Evolutionary conservation across 306 rosid species (phyloP).

Genomic region (Quercus gilva): DNA sequence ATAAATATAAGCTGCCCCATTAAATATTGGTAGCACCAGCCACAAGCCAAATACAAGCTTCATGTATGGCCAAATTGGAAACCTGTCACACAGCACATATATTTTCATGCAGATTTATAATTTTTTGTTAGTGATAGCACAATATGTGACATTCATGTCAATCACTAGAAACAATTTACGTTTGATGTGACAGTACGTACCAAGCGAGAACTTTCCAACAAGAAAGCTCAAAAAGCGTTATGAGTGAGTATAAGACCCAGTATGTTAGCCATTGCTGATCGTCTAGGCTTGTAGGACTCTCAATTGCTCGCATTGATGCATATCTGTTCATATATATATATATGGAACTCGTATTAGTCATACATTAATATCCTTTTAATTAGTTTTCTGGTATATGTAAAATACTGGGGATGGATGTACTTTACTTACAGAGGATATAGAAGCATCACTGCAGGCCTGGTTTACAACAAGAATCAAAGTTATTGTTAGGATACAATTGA

Average conservation of each 20-base stretch:
- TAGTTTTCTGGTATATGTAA: neutral
- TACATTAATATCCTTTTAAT: neutral
- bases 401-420: neutral
- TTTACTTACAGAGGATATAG: slow-evolving; percentile 83
- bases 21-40: slow-evolving; percentile 86
- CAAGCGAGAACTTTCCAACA: slow-evolving; percentile 61
- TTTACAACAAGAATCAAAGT: slow-evolving; percentile 11
- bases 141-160: too few species aligned
- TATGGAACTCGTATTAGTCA: neutral
- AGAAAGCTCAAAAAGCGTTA: slow-evolving; percentile 77
- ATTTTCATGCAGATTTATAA: neutral
- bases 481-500: slow-evolving; percentile 4
- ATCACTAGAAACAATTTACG: neutral
- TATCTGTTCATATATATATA: slow-evolving; percentile 40
- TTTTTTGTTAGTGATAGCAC: neutral
- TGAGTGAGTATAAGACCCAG: slow-evolving; percentile 82
- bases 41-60: slow-evolving; percentile 76
- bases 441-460: slow-evolving; percentile 91
- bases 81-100: slow-evolving; percentile 32
- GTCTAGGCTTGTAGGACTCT: slow-evolving; percentile 82
- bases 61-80: slow-evolving; percentile 82
- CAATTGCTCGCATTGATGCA: slow-evolving; percentile 85
- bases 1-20: slow-evolving; percentile 85
- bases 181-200: slow-evolving; percentile 27
- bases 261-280: slow-evolving; percentile 96